Evolutionary conservation across 2,329 filamentous ascomycete species (phyloP).

Genomic region (Pseudogymnoascus sp.): DNA sequence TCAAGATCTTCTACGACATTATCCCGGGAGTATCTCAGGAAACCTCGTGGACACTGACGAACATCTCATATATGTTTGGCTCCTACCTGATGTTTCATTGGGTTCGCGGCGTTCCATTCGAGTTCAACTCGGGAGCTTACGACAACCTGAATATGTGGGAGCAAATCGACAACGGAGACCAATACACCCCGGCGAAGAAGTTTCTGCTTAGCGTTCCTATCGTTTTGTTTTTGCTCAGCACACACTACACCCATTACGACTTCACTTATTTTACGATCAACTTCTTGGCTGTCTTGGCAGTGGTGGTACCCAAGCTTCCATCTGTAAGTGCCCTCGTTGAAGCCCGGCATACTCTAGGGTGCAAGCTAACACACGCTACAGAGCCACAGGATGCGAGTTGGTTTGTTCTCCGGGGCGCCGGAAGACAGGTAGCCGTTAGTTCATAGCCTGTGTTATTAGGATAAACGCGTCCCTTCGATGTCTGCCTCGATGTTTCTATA

Average conservation of each 20-base stretch:
- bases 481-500: slow-evolving; percentile 7
- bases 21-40: slow-evolving; percentile 95
- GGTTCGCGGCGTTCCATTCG: slow-evolving; percentile 94
- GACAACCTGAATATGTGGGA: slow-evolving; percentile 99
- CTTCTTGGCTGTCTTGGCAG: slow-evolving; percentile 81
- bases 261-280: slow-evolving; percentile 96
- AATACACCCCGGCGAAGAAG: slow-evolving; percentile 98
- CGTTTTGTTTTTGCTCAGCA: slow-evolving; percentile 88
- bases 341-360: background rate
- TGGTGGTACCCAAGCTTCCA: slow-evolving; percentile 93
- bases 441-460: slow-evolving; percentile 2
- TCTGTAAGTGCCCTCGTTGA: slow-evolving; percentile 54
- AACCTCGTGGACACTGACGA: slow-evolving; percentile 96
- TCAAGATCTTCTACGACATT: slow-evolving; percentile 97
- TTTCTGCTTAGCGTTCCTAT: slow-evolving; percentile 94
- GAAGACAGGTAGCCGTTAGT: slow-evolving; percentile 42
- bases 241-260: slow-evolving; percentile 98
- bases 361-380: slow-evolving; percentile 32
- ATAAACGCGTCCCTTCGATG: slow-evolving; percentile 1
- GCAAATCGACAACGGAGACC: slow-evolving; percentile 97
- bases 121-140: slow-evolving; percentile 97
- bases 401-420: slow-evolving; percentile 61
- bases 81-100: slow-evolving; percentile 99
- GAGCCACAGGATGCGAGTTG: slow-evolving; percentile 73
- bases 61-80: slow-evolving; percentile 98